Base-by-base conservation (phyloP, 2,329 filamentous ascomycete genomes). In the Arthroderma sp. region DNA sequence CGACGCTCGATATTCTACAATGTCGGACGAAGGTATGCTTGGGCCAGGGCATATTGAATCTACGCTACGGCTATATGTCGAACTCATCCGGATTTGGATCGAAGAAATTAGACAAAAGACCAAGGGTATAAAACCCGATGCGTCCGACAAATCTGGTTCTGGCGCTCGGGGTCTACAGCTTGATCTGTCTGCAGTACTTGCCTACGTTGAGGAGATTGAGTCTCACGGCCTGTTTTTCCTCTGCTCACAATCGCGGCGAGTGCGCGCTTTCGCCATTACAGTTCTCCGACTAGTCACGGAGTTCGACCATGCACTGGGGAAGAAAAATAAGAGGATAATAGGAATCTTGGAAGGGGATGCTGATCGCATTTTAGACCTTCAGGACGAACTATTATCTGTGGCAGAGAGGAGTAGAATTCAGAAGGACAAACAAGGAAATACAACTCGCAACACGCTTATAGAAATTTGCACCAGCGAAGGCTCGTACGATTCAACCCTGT, bases 11-110 rank as follows among this genome's bases (percentile, higher is more conserved):
- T 98, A 98, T 61, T 86, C 89, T 1, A 96, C 91, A 30, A 95
- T 96, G 80, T 94, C 88, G 6, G 91, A 98, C 57, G 91, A 93
- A 30, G 91, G 91, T 2, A 91, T 98, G 81, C 78, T 98, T 27
- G 91, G 89, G 0, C 81, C 85, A 31, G 85, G 82, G 4, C 91
- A 98, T 57, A 95, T 98, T 46, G 91, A 98, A 61, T 94, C 81
- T 53, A 98, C 91, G 0, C 65, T 98, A 15, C 81, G 83, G 50
- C 72, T 98, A 7, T 98, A 98, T 56, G 85, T 96, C 29, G 88
- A 98, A 62, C 68, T 98, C 4, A 71, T 98, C 8, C 81, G 88
- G 50, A 95, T 98, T 34, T 98, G 93, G 93, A 94, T 95, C 42
- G 88, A 95, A 50, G 89, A 96, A 58, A 93, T 98, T 50, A 83